Conservation (phyloP, 371 early-diverging fungal species). For the Mucor racemosus region DNA sequence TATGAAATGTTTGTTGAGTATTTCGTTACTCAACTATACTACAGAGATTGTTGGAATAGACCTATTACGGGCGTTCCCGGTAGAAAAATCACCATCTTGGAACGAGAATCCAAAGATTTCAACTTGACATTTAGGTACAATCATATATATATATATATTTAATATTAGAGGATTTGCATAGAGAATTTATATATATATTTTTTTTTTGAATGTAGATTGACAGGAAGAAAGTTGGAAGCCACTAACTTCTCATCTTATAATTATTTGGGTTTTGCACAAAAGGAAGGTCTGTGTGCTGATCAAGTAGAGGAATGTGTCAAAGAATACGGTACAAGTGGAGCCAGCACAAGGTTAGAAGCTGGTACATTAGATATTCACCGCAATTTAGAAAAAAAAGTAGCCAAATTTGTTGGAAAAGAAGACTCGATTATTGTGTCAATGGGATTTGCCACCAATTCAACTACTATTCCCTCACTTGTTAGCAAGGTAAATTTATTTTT, state of each 20-base stretch:
- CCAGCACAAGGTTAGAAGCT: slow-evolving; percentile 76
- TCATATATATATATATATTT: too few species aligned
- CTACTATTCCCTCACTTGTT: slow-evolving; percentile 94
- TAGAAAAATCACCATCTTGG: slow-evolving; percentile 30
- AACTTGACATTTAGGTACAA: slow-evolving; percentile 28
- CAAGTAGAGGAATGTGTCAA: slow-evolving; percentile 78
- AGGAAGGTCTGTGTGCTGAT: slow-evolving; percentile 91
- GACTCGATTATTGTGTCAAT: slow-evolving; percentile 95
- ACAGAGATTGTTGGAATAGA: slow-evolving; percentile 70
- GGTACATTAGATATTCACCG: slow-evolving; percentile 73
- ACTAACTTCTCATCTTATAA: slow-evolving; percentile 99
- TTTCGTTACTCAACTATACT: slow-evolving; percentile 48
- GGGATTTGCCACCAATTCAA: slow-evolving; percentile 99
- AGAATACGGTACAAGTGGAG: slow-evolving; percentile 69
- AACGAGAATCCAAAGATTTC: slow-evolving; percentile 34
- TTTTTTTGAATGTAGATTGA: slow-evolving; percentile 47
- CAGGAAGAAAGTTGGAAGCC: slow-evolving; percentile 79
- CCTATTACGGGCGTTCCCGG: slow-evolving; percentile 35
- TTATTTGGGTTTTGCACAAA: slow-evolving; percentile 98
- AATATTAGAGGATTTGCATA: too few species aligned
- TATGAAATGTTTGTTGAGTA: slow-evolving; percentile 80
- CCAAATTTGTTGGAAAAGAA: slow-evolving; percentile 95
- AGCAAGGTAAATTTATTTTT: slow-evolving; percentile 55
- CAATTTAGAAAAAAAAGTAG: slow-evolving; percentile 91
- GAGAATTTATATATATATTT: too few species aligned